Percentiles rank a stretch among this genome's conserved stretches.
Evolutionary conservation across 805 yeast genomes (phyloP).

Genomic region (Candida pseudoglaebosa): DNA sequence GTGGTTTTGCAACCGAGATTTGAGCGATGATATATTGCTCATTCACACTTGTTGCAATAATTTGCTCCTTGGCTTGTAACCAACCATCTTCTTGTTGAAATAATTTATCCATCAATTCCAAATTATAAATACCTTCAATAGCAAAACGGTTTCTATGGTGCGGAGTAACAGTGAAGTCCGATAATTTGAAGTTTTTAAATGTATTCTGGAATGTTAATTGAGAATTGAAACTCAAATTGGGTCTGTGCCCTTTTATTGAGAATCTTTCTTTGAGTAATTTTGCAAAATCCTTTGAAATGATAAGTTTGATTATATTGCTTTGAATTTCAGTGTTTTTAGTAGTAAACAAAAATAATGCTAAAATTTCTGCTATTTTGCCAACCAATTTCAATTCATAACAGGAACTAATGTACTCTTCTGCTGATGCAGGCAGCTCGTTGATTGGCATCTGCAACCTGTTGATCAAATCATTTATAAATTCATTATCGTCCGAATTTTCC

Average conservation of each 20-base stretch:
- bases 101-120: conserved; percentile 58
- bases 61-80: conserved; percentile 43
- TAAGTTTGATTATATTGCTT: conserved; percentile 37
- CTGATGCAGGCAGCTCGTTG: conserved; percentile 11
- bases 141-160: conserved; percentile 49
- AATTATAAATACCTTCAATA: conserved; percentile 50
- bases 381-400: conserved; percentile 57
- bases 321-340: conserved; percentile 42
- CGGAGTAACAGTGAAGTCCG: conserved; percentile 49
- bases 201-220: conserved; percentile 42
- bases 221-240: conserved; percentile 43
- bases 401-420: conserved; percentile 25
- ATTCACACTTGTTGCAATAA: conserved; percentile 58
- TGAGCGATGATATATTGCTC: conserved; percentile 65
- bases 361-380: conserved; percentile 69
- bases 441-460: conserved; percentile 21
- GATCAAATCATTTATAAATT: conserved; percentile 43
- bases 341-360: conserved; percentile 68
- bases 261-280: conserved; percentile 28
- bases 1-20: conserved; percentile 63
- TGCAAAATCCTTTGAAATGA: conserved; percentile 37
- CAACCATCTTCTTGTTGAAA: conserved; percentile 42
- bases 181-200: conserved; percentile 45
- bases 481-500: conserved; percentile 46
- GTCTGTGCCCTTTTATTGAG: conserved; percentile 44